Evolutionary conservation across 306 rosid species (phyloP).

Genomic region (Medicago arabica): DNA sequence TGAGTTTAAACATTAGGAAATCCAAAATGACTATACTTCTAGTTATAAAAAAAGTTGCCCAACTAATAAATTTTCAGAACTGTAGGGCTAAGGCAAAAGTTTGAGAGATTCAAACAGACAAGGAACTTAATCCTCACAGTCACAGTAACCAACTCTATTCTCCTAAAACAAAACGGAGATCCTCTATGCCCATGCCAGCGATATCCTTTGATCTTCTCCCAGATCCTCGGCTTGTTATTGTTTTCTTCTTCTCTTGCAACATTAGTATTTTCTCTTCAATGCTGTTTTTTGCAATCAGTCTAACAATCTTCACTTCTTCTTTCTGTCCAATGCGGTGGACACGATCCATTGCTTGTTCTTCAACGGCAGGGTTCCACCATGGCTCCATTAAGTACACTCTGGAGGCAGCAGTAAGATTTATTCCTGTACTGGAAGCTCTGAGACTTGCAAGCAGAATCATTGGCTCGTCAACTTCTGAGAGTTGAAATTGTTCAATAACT

Average conservation of each 20-base stretch:
- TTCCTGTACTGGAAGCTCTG: conserved; percentile 75
- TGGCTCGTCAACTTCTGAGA: conserved; percentile 39
- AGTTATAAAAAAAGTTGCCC: background rate
- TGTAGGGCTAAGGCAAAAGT: background rate
- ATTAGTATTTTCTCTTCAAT: conserved; percentile 66
- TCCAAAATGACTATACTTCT: background rate
- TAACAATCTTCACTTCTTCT: conserved; percentile 72
- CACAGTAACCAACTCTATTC: conserved; percentile 2
- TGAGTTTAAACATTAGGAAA: background rate
- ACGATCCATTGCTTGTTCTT: conserved; percentile 90
- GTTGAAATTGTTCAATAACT: conserved; percentile 67
- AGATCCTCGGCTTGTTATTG: conserved; percentile 54
- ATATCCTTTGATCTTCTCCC: conserved; percentile 45
- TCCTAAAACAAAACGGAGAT: conserved; percentile 64
- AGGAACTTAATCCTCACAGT: background rate
- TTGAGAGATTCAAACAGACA: conserved; percentile 21
- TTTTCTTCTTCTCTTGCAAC: conserved; percentile 71
- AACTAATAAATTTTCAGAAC: background rate
- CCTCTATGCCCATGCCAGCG: conserved; percentile 42
- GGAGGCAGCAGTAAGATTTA: conserved; percentile 81
- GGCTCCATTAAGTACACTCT: conserved; percentile 85
- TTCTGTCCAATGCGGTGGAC: conserved; percentile 87
- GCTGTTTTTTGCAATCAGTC: conserved; percentile 70
- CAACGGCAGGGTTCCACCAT: conserved; percentile 95
- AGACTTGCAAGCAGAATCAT: conserved; percentile 84